Conservation (phyloP, 352 stramenopile species). For the Pythium brassicae region DNA sequence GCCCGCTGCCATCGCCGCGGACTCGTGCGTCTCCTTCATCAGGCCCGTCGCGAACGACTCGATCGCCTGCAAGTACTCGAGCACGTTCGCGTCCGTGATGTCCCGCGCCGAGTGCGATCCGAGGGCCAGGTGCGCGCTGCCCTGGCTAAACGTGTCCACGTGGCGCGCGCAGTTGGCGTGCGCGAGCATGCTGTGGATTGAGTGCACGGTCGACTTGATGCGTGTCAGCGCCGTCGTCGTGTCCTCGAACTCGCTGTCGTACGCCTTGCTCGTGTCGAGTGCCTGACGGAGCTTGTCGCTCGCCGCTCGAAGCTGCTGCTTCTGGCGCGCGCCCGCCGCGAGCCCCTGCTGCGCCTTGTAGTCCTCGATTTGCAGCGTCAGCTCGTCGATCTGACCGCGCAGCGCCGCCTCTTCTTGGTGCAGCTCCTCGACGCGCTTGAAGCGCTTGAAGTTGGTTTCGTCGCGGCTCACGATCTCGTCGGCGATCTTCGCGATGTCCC, state of each 20-base stretch:
- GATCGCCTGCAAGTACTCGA: conserved; percentile 76
- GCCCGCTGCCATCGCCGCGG: background rate
- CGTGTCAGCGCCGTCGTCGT: conserved; percentile 41
- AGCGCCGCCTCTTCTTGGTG: conserved; percentile 52
- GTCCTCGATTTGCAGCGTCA: conserved; percentile 45
- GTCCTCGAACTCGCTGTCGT: conserved; percentile 59
- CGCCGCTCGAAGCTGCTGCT: conserved; percentile 42
- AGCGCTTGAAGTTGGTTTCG: conserved; percentile 78
- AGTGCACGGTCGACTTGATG: conserved; percentile 71
- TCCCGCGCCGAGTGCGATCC: conserved; percentile 31
- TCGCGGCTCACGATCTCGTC: conserved; percentile 52
- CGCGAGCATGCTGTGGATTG: conserved; percentile 61
- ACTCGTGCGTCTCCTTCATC: conserved; percentile 40
- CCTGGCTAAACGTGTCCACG: conserved; percentile 25
- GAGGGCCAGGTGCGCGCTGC: conserved; percentile 18
- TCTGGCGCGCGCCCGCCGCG: conserved; percentile 49
- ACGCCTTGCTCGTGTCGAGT: conserved; percentile 32
- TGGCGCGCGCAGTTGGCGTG: conserved; percentile 47
- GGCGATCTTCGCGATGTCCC: conserved; percentile 45
- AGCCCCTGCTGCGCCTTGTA: conserved; percentile 69
- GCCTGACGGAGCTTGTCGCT: conserved; percentile 32
- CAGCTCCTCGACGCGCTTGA: conserved; percentile 69
- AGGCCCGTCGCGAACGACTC: conserved; percentile 66
- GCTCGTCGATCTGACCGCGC: conserved; percentile 41
- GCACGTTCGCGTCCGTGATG: conserved; percentile 58